Conservation (phyloP, 768 basidiomycete species). For the Crassisporium funariophilum region DNA sequence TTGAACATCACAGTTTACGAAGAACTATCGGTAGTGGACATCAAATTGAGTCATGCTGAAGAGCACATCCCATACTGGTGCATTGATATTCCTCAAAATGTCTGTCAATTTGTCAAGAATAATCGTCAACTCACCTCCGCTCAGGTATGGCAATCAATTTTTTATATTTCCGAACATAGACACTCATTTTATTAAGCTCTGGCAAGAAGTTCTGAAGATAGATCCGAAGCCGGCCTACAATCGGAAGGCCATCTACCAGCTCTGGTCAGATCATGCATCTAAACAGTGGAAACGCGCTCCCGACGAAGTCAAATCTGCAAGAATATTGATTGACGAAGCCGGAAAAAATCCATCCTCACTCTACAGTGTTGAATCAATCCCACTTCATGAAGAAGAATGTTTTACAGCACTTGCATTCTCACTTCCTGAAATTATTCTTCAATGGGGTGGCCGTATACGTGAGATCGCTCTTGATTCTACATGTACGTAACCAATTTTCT, state of each 20-base stretch:
- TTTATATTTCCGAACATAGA: no score
- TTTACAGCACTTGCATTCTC: conserved; percentile 27
- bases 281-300: conserved; percentile 25
- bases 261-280: conserved; percentile 18
- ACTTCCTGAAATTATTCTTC: conserved; percentile 21
- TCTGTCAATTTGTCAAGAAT: no score
- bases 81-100: no score
- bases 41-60: no score
- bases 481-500: conserved; percentile 22
- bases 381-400: conserved; percentile 7
- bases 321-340: conserved; percentile 21
- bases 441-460: conserved; percentile 22
- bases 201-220: conserved; percentile 8
- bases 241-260: conserved; percentile 19
- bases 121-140: no score
- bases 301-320: conserved; percentile 30
- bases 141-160: no score
- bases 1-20: no score
- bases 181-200: conserved; percentile 3
- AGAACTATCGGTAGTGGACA: no score
- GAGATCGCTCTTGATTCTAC: conserved; percentile 33
- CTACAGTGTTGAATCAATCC: conserved; percentile 6
- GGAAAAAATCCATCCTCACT: background rate
- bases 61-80: no score
- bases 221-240: conserved; percentile 7